Conservation (phyloP, 1,284 basidiomycete genomes). For the Irpex lacteus region DNA sequence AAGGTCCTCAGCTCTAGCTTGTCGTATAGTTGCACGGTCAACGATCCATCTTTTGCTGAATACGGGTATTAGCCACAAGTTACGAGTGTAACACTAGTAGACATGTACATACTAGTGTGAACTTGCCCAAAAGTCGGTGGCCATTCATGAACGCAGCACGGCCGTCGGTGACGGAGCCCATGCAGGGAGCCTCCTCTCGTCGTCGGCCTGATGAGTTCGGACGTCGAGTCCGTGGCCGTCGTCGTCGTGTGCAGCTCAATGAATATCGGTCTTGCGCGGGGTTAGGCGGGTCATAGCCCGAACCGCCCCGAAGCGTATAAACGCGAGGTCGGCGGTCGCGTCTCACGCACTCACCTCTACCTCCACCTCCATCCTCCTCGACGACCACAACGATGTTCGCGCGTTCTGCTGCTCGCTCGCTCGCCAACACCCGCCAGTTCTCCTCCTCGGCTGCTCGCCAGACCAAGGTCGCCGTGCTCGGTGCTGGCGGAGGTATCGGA, state of each 20-base stretch:
- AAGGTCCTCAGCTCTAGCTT: constrained; percentile 74
- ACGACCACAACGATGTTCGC: constrained; percentile 48
- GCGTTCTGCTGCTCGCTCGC: constrained; percentile 50
- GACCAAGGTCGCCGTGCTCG: constrained; percentile 87
- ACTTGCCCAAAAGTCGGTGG: constrained; percentile 74
- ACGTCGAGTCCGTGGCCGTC: not conserved
- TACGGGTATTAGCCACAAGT: not conserved
- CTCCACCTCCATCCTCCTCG: not conserved
- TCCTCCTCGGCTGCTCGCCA: constrained; percentile 73
- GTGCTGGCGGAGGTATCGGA: constrained; percentile 91
- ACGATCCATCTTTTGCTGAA: constrained; percentile 85
- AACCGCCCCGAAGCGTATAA: constrained; percentile 20
- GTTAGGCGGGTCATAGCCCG: constrained; percentile 12
- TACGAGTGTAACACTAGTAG: not conserved
- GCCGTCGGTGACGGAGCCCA: not conserved
- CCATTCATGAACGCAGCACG: constrained; percentile 40
- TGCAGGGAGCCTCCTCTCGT: not conserved
- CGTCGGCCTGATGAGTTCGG: not conserved
- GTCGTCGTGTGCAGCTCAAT: not conserved
- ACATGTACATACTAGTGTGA: constrained; percentile 60
- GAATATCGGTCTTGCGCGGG: not conserved
- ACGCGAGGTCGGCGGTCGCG: constrained; percentile 12
- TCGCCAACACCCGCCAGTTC: constrained; percentile 62
- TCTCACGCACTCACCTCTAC: constrained; percentile 6
- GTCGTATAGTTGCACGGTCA: constrained; percentile 70